A percentile compares a stretch with the other conserved stretches of the same genome.
Conservation (phyloP, 2,329 filamentous ascomycete genomes). For the Lachnellula willkommii region DNA sequence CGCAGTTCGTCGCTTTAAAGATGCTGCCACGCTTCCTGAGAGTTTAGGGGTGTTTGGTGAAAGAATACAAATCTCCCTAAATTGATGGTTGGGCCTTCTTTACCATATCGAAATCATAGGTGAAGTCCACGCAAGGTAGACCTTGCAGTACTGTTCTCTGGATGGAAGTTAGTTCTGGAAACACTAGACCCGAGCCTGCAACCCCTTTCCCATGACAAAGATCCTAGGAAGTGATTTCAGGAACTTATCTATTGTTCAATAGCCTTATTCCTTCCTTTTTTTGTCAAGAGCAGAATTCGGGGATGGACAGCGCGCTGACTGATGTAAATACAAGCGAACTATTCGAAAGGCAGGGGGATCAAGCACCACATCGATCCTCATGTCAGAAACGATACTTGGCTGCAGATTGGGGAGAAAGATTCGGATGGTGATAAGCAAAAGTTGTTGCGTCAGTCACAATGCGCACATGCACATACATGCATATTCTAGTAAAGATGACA, state of each 20-base stretch:
- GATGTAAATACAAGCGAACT: not conserved
- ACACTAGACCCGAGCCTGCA: not conserved
- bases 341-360: not conserved
- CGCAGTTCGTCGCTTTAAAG: conserved; percentile 16
- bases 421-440: not conserved
- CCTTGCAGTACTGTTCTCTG: not conserved
- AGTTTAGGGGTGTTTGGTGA: not conserved
- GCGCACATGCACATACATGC: not conserved
- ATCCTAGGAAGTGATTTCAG: not conserved
- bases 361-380: not conserved
- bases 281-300: not conserved
- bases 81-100: not conserved
- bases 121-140: not conserved
- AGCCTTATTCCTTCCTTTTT: not conserved
- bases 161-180: not conserved
- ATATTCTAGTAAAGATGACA: not conserved
- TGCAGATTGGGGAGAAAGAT: not conserved
- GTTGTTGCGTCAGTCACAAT: not conserved
- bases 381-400: not conserved
- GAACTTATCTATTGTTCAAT: not conserved
- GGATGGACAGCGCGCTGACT: not conserved
- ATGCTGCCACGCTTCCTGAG: not conserved
- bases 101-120: not conserved
- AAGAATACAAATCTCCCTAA: not conserved
- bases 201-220: not conserved